These are phyloP conservation scores for Deinandra increscens DNA, from an alignment of 129 eudicot species.

Conservation along the genomic window DNA sequence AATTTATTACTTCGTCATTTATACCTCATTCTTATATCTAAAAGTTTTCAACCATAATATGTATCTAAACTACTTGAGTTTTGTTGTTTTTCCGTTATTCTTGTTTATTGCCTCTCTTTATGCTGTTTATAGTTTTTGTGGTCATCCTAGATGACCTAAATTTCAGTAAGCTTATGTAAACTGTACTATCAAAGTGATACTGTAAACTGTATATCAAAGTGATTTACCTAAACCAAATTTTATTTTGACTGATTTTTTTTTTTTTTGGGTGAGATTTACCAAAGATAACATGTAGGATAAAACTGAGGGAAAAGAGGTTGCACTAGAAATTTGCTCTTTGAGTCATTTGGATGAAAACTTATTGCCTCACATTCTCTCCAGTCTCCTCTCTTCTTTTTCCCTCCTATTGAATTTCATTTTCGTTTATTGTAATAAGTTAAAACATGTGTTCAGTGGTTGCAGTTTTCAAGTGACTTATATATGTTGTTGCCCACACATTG, in stretches of 20 bases:
- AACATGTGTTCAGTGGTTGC: not conserved
- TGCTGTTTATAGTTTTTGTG: not conserved
- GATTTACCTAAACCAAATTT: not conserved
- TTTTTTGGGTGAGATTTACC: not conserved
- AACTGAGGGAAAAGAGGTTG: not conserved
- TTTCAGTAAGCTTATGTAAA: not conserved
- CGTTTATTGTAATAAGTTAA: not conserved
- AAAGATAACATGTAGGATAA: not conserved
- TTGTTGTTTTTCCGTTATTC: not conserved
- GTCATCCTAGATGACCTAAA: constrained; percentile 4
- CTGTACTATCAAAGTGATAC: too few relatives aligned
- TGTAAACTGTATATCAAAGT: too few relatives aligned
- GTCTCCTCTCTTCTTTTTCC: not conserved
- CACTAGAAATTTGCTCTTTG: not conserved
- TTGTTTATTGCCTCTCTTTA: not conserved
- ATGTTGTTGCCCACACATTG: not conserved
- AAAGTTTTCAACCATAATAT: not conserved
- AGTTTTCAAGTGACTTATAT: not conserved
- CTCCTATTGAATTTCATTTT: not conserved
- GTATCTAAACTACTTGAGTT: not conserved
- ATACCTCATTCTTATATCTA: not conserved
- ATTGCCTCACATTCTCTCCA: not conserved
- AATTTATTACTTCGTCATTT: too few relatives aligned
- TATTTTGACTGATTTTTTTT: not conserved
- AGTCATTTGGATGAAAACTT: not conserved